Evolutionary conservation across 805 yeast genomes (phyloP).

Genomic region (Lachancea cidri): DNA sequence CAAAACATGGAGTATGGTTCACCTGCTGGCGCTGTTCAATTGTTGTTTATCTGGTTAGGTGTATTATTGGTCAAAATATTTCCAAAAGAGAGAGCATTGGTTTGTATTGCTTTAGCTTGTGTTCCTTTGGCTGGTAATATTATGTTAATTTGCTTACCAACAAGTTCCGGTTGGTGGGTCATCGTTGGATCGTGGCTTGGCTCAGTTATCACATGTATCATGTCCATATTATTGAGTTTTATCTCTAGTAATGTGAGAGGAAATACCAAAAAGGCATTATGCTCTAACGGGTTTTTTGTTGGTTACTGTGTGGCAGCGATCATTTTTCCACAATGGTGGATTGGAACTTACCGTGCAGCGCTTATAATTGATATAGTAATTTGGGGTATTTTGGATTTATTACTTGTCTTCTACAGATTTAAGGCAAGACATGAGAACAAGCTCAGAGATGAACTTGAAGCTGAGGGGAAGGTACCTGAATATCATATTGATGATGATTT

Average conservation of each 20-base stretch:
- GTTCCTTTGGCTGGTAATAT: constrained; percentile 8
- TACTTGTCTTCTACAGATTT: constrained; percentile 25
- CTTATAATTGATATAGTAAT: constrained; percentile 24
- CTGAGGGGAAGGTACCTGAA: constrained; percentile 13
- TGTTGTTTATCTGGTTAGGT: constrained; percentile 7
- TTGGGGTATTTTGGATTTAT: constrained; percentile 24
- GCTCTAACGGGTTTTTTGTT: constrained; percentile 12
- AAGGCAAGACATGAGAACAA: constrained; percentile 24
- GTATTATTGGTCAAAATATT: constrained; percentile 7
- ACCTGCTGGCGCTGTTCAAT: constrained; percentile 10
- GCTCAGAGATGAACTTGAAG: constrained; percentile 16
- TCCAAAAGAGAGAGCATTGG: constrained; percentile 8
- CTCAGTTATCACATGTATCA: constrained; percentile 6
- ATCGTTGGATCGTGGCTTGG: constrained; percentile 10
- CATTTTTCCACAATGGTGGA: constrained; percentile 23
- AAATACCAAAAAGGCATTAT: constrained; percentile 10
- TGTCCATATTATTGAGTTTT: constrained; percentile 8
- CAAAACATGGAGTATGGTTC: constrained; percentile 8
- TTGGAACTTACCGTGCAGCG: constrained; percentile 17
- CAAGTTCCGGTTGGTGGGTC: constrained; percentile 8
- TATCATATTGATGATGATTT: constrained; percentile 21
- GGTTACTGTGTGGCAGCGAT: constrained; percentile 19
- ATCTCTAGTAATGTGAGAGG: constrained; percentile 11
- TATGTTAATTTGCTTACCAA: constrained; percentile 4
- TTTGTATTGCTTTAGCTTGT: constrained; percentile 1